Percentiles rank a stretch among this genome's conserved stretches.
These are phyloP conservation scores for Leccinum olivaceopallidum DNA, from an alignment of 768 basidiomycete species.

Conservation along the genomic window DNA sequence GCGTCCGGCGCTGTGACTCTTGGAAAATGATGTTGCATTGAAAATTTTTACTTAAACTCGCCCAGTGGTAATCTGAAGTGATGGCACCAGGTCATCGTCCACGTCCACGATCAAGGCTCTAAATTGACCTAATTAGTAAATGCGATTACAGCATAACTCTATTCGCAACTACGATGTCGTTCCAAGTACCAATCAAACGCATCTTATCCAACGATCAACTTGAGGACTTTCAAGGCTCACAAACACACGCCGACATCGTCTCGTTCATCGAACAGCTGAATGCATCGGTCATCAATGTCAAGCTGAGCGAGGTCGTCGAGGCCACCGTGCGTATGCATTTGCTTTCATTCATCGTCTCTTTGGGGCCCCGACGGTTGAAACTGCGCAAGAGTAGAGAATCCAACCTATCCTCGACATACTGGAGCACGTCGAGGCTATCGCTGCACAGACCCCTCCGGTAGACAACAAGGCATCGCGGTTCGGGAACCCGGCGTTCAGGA, in stretches of 20 bases:
- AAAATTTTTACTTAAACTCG: too few species aligned
- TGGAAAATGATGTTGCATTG: too few species aligned
- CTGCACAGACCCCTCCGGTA: conserved; percentile 74
- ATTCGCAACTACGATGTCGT: conserved; percentile 35
- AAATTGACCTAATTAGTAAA: background rate
- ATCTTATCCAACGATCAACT: conserved; percentile 81
- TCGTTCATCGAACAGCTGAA: conserved; percentile 77
- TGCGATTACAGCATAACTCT: background rate
- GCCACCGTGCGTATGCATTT: conserved; percentile 53
- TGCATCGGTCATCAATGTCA: conserved; percentile 69
- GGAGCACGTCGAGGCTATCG: conserved; percentile 64
- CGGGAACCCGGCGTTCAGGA: conserved; percentile 95
- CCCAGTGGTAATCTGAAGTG: too few species aligned
- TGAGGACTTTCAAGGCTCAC: conserved; percentile 74
- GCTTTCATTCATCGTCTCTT: background rate
- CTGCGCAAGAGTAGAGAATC: conserved; percentile 52
- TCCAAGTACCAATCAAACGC: conserved; percentile 59
- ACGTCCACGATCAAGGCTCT: too few species aligned
- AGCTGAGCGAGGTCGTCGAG: conserved; percentile 64
- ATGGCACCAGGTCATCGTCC: too few species aligned
- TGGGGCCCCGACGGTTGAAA: background rate
- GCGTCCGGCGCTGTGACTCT: too few species aligned
- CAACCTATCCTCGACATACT: conserved; percentile 62
- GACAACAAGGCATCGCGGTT: conserved; percentile 91
- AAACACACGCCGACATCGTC: conserved; percentile 67